Evolutionary conservation across 2,329 filamentous ascomycete species (phyloP), one percentile per base, ranked within the genome.

Genomic region (Colletotrichum musicola): DNA sequence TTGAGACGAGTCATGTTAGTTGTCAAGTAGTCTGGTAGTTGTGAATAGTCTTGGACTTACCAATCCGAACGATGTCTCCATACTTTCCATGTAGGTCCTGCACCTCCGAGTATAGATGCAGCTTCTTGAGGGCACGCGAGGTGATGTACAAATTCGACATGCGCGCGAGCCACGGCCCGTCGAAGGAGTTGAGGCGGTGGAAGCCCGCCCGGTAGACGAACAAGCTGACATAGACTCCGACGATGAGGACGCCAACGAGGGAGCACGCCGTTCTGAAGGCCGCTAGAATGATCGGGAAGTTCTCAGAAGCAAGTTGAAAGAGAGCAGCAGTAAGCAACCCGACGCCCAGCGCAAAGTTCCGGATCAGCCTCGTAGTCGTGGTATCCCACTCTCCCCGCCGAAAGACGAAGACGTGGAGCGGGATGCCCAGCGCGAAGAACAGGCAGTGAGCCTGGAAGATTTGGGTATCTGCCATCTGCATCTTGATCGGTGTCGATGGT

Each of bases 21-120:
- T 46, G 42, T 25, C 13, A 20, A 12, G 9, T 61, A 16, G n/a
- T n/a, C n/a, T n/a, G n/a, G n/a, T n/a, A n/a, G n/a, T n/a, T n/a
- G n/a, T n/a, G n/a, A n/a, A n/a, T n/a, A n/a, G n/a, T n/a, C n/a
- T n/a, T n/a, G n/a, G n/a, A 35, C 73, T n/a, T 66, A 74, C 75
- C 76, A 4, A 76, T 61, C 20, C 75, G 71, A 14, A 78, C 75
- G 61, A 79, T 73, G 49, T 76, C 76, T 0, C 77, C 77, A 22
- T 79, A 77, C 9, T 72, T 60, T 2, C 62, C 56, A 53, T 79
- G 76, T 2, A 78, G 71, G 13, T 73, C 42, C 51, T 74, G 72
- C 22, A 77, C 54, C 40, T 79, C 75, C 5, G 71, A 49, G 49
- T 69, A 76, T 2, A 76, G 67, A 3, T 72, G 75, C 1, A 73